These are phyloP conservation scores for Argentina anserina DNA, from an alignment of 306 rosid species.

Conservation along the genomic window DNA sequence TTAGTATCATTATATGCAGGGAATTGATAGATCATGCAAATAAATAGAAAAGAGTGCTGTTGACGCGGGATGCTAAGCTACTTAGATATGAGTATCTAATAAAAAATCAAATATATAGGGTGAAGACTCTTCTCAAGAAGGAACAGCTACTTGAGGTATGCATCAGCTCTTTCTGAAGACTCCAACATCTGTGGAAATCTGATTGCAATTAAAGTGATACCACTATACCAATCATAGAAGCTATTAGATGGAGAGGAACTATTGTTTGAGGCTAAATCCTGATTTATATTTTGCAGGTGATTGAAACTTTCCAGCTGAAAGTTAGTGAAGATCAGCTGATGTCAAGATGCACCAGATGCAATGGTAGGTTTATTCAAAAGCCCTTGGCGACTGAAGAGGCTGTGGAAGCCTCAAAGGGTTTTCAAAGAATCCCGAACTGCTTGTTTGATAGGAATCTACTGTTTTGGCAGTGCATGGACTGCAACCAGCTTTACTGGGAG, in stretches of 20 bases:
- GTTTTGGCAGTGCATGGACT: conserved; percentile 95
- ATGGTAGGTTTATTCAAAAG: conserved; percentile 86
- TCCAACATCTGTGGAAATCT: not conserved
- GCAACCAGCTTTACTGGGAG: conserved; percentile 95
- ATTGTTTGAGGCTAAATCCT: conserved; percentile 11
- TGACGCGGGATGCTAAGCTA: conserved; percentile 84
- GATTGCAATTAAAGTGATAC: not conserved
- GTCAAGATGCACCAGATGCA: conserved; percentile 97
- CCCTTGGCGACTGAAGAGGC: conserved; percentile 84
- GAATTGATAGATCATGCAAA: conserved; percentile 68
- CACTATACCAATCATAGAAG: not conserved
- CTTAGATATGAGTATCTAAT: conserved; percentile 65
- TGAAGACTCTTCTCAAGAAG: conserved; percentile 83
- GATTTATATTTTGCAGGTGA: conserved; percentile 51
- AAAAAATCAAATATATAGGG: conserved; percentile 65
- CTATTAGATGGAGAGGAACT: not conserved
- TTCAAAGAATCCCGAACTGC: conserved; percentile 81
- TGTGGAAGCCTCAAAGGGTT: conserved; percentile 79
- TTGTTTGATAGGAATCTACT: conserved; percentile 77
- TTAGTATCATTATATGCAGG: conserved; percentile 38
- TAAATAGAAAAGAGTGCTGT: conserved; percentile 69
- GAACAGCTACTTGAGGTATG: conserved; percentile 88
- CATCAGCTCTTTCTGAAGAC: not conserved
- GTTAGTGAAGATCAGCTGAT: conserved; percentile 71
- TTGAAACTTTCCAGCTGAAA: conserved; percentile 67